These are phyloP conservation scores for Knoxdaviesia proteae DNA, from an alignment of 2,329 filamentous ascomycete genomes.

Conservation along the genomic window DNA sequence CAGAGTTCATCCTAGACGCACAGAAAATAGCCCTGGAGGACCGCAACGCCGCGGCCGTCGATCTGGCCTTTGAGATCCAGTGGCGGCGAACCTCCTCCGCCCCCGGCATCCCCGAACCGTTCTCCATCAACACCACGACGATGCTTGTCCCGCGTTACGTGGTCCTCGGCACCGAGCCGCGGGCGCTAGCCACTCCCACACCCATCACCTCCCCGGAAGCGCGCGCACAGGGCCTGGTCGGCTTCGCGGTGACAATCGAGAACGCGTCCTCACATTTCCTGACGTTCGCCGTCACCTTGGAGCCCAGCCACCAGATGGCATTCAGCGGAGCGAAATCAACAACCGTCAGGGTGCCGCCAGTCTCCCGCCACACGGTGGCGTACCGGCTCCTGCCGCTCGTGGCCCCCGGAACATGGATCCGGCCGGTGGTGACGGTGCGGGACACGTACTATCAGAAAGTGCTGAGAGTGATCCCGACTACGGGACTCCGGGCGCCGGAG, in stretches of 20 bases:
- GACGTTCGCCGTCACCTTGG: constrained; percentile 82
- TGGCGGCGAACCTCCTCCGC: constrained; percentile 43
- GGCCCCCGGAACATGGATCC: constrained; percentile 41
- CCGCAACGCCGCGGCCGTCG: constrained; percentile 51
- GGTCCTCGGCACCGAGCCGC: constrained; percentile 65
- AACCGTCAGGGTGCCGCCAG: constrained; percentile 60
- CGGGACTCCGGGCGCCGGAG: constrained; percentile 39
- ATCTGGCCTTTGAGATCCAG: constrained; percentile 51
- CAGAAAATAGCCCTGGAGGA: constrained; percentile 70
- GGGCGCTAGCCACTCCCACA: constrained; percentile 47
- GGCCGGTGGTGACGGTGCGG: constrained; percentile 52
- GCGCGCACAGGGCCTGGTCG: constrained; percentile 15
- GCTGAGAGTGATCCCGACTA: constrained; percentile 59
- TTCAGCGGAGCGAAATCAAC: constrained; percentile 77
- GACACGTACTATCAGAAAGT: constrained; percentile 91
- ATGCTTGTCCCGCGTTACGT: constrained; percentile 63
- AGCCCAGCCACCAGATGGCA: constrained; percentile 77
- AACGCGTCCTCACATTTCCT: constrained; percentile 90
- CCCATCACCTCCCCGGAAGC: constrained; percentile 25
- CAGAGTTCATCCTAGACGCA: constrained; percentile 50
- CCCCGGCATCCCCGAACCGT: constrained; percentile 6
- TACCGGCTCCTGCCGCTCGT: constrained; percentile 55
- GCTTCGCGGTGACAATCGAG: constrained; percentile 49
- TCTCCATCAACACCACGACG: constrained; percentile 35
- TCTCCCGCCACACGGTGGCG: constrained; percentile 52